Percentiles rank a stretch among this genome's conserved stretches.
Conservation (phyloP, 179 eudicot genomes). For the Amaranthus tricolor region DNA sequence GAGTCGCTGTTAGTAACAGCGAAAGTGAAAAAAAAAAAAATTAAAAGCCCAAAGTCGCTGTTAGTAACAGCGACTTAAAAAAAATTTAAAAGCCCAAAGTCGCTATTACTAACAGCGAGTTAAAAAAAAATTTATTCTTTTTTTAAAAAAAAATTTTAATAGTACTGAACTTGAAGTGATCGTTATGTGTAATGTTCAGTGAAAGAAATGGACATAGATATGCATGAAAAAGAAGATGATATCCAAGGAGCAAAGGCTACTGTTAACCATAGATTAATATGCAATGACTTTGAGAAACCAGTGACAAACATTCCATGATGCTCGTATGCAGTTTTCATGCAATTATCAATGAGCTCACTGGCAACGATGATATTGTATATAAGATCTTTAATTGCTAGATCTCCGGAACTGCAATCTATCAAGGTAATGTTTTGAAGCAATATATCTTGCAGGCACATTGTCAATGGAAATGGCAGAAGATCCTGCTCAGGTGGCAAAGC, state of each 20-base stretch:
- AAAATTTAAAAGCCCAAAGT: too few relatives aligned
- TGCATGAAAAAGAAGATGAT: background rate
- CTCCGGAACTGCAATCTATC: slow-evolving; percentile 95
- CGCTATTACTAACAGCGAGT: too few relatives aligned
- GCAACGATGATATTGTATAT: slow-evolving; percentile 60
- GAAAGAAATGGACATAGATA: background rate
- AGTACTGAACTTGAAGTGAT: too few relatives aligned
- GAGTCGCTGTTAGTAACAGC: too few relatives aligned
- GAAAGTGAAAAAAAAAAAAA: too few relatives aligned
- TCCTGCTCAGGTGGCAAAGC: slow-evolving; percentile 77
- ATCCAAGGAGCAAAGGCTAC: background rate
- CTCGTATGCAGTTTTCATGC: background rate
- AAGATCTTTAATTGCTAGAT: slow-evolving; percentile 92
- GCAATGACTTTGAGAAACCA: background rate
- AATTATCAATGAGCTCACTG: background rate
- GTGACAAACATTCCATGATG: background rate
- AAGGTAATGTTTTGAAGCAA: slow-evolving; percentile 45
- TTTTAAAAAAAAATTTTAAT: too few relatives aligned
- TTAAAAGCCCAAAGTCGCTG: too few relatives aligned
- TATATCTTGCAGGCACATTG: slow-evolving; percentile 67
- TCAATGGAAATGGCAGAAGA: slow-evolving; percentile 88
- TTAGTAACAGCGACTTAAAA: too few relatives aligned
- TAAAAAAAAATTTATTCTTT: too few relatives aligned
- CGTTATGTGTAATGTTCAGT: background rate
- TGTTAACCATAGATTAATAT: background rate